Evolutionary conservation across 75 land plant species (phyloP), one percentile per base, ranked within the genome.

Genomic region (Isoetes taiwanensis): DNA sequence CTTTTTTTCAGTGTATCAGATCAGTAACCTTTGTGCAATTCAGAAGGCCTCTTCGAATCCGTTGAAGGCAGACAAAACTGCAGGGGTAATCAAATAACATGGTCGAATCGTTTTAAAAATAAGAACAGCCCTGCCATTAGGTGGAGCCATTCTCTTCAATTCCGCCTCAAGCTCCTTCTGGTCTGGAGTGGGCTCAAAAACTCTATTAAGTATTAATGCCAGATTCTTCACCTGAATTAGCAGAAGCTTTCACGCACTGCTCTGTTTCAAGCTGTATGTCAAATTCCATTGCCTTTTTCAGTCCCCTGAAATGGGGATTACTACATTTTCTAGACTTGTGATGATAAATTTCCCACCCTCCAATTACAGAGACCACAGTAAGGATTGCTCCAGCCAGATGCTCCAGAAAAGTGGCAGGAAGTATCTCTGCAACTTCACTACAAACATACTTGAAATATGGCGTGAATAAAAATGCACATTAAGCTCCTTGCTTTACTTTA

Each of bases 101-200:
- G n/a, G n/a, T n/a, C n/a, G n/a, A n/a, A n/a, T n/a, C n/a, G n/a
- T n/a, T n/a, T n/a, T n/a, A 55, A 81, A 85, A 41, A 82, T 69
- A 10, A 85, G 90, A 24, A 85, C 90, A 6, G 90, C 80, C 2
- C 82, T 64, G 1, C 90, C 90, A 54, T 85, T 85, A 9, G 67
- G 72, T 0, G 90, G 90, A 14, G 90, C 90, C 90, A 85, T 85
- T 57, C 81, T 57, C 62, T 64, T 69, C 24, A 85, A 64, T 59
- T 82, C 86, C 5, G 90, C 82, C 57, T 85, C 90, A 41, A 85
- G 56, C 59, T 82, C 90, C 71, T 82, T 78, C 37, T 70, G 86
- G 43, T 82, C 86, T 29, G 79, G 52, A 37, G 76, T 77, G 12
- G 78, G 59, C 41, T 78, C 81, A 39, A 78, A 19, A 6, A 62